Conservation (phyloP, 2,329 filamentous ascomycete genomes). For the Corniculantispora saksenae region DNA sequence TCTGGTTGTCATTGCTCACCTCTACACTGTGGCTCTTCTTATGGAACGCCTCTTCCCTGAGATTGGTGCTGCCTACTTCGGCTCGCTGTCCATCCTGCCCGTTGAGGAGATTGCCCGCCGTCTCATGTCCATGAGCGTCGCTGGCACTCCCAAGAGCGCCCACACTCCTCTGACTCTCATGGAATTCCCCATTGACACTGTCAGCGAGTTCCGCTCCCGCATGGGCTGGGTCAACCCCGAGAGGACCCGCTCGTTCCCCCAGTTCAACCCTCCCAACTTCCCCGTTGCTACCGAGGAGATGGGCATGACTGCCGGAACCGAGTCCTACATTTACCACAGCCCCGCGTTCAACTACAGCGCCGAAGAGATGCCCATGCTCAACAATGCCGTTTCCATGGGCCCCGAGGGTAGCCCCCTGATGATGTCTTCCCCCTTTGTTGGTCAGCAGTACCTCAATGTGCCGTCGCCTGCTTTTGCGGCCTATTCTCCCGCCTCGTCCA, state of each 20-base stretch:
- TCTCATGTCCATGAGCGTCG: constrained; percentile 67
- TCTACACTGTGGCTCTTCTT: constrained; percentile 84
- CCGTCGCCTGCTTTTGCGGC: constrained; percentile 62
- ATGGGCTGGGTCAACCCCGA: constrained; percentile 67
- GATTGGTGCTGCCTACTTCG: constrained; percentile 86
- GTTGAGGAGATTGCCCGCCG: constrained; percentile 84
- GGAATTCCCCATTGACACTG: constrained; percentile 71
- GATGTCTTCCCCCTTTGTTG: constrained; percentile 56
- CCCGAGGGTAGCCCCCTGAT: constrained; percentile 56
- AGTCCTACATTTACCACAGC: constrained; percentile 56
- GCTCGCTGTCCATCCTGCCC: constrained; percentile 74
- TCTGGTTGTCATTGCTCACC: constrained; percentile 82
- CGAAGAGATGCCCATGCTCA: constrained; percentile 60
- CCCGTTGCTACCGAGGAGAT: constrained; percentile 46
- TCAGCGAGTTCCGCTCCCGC: constrained; percentile 66
- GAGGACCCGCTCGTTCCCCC: constrained; percentile 61
- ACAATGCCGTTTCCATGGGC: constrained; percentile 48
- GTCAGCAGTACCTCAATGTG: constrained; percentile 61
- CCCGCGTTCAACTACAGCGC: constrained; percentile 65
- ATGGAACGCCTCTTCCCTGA: constrained; percentile 91
- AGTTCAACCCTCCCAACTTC: constrained; percentile 59
- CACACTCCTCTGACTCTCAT: constrained; percentile 67
- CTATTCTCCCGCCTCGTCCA: constrained; percentile 65
- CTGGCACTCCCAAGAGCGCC: constrained; percentile 55
- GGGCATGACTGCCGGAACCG: constrained; percentile 41